Evolutionary conservation across 768 basidiomycete genomes (phyloP), one percentile per base, ranked within the genome.

Genomic region (Xerocomellus chrysenteron): DNA sequence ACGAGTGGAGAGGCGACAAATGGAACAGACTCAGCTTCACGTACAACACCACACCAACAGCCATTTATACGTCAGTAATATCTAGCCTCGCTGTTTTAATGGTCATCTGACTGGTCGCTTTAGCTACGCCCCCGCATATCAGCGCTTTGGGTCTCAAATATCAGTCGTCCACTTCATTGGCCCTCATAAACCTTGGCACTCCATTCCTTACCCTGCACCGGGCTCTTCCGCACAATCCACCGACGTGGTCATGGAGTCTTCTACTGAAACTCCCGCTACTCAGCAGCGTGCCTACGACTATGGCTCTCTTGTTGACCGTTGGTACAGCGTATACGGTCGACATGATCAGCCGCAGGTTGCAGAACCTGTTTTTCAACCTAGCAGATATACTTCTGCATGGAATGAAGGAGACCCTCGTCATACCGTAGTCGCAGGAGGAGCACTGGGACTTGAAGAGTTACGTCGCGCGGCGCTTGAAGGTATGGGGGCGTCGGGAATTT

Each of bases 31-130:
- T 99, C 63, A 94, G 94, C 70, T 99, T 98, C 75, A 92, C 87
- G 41, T 99, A 97, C 77, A 99, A 99, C 73, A 97, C 95, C 16
- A 98, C 97, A 3, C 97, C 97, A 17, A 94, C 94, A 14, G 94
- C 96, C 56, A 93, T 88, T 52, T 98, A 98, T 77, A 94, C 92
- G 89, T 95, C 67, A 79, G 91, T 84, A 35, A 54, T 58, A 53
- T 47, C 26, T 45, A 43, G 54, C 55, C 62, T 67, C 19, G 55
- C 54, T 50, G 50, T 68, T 57, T 68, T 59, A 66, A 59, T 65
- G 46, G 58, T 61, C 57, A 65, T 55, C 68, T 71, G 61, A 65
- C 61, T 33, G 47, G 54, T 62, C 65, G 61, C 42, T 53, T 52
- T 56, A 95, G 92, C 50, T 99, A 98, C 75, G 94, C 94, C 6